Evolutionary conservation across 192 early-diverging fungal species (phyloP).

Genomic region (Gaertneriomyces sp.): DNA sequence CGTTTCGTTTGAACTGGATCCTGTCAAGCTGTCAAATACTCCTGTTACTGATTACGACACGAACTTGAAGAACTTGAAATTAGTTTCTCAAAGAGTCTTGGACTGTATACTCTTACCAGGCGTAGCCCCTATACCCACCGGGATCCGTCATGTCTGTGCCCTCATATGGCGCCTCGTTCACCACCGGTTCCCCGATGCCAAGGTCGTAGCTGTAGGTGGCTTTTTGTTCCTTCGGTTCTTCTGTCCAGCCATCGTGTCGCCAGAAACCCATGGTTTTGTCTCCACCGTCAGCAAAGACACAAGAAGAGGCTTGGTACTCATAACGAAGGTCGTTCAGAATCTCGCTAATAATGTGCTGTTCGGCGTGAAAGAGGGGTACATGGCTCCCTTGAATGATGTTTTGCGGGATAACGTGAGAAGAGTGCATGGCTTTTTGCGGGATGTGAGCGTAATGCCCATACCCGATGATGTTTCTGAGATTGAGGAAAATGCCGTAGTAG

Average conservation of each 20-base stretch:
- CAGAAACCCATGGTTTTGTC: conserved; percentile 77
- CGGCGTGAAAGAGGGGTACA: conserved; percentile 89
- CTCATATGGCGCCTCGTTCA: conserved; percentile 73
- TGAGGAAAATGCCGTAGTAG: not conserved
- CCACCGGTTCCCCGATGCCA: conserved; percentile 78
- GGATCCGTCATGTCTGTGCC: conserved; percentile 78
- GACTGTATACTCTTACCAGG: conserved; percentile 77
- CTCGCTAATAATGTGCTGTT: conserved; percentile 94
- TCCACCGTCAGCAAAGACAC: conserved; percentile 66
- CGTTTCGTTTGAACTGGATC: conserved; percentile 88
- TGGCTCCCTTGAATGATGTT: conserved; percentile 88
- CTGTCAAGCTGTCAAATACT: conserved; percentile 55
- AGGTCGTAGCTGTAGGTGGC: conserved; percentile 83
- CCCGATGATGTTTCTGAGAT: too few relatives aligned
- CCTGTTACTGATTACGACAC: conserved; percentile 62
- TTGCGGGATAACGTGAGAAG: conserved; percentile 76
- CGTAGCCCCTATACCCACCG: conserved; percentile 60
- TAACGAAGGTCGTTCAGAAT: conserved; percentile 95
- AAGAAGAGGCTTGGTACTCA: conserved; percentile 80
- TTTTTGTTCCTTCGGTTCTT: conserved; percentile 96
- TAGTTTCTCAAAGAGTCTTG: conserved; percentile 71
- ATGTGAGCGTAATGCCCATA: conserved; percentile 54
- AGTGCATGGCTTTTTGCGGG: conserved; percentile 74
- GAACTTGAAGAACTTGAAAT: conserved; percentile 77
- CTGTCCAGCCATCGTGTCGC: conserved; percentile 91